Evolutionary conservation across 2,329 filamentous ascomycete genomes (phyloP).

Genomic region (Sporothrix euskadiensis): DNA sequence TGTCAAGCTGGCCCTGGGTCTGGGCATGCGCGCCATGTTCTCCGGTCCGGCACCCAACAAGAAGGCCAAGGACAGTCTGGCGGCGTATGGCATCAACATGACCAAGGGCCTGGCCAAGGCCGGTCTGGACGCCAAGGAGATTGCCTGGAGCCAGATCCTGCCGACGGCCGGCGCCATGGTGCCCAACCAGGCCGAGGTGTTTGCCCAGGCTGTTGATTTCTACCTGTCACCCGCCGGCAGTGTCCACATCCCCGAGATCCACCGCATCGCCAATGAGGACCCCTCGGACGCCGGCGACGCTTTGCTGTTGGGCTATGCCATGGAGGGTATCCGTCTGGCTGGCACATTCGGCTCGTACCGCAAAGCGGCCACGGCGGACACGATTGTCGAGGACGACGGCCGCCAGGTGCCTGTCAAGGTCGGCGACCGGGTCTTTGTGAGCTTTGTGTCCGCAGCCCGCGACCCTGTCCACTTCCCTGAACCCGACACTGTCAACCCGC

Average conservation of each 20-base stretch:
- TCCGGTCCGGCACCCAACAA: constrained; percentile 48
- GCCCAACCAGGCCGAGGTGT: constrained; percentile 70
- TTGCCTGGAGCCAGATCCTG: constrained; percentile 70
- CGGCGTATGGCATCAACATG: constrained; percentile 55
- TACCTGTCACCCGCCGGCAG: constrained; percentile 62
- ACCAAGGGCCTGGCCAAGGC: constrained; percentile 64
- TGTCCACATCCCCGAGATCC: constrained; percentile 60
- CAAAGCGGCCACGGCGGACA: constrained; percentile 49
- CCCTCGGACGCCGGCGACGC: constrained; percentile 60
- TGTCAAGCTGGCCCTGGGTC: constrained; percentile 58
- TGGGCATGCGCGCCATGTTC: constrained; percentile 52
- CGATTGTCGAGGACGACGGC: constrained; percentile 54
- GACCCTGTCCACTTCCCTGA: constrained; percentile 62
- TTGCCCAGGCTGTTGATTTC: constrained; percentile 72
- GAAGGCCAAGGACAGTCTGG: constrained; percentile 21
- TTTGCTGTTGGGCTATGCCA: constrained; percentile 65
- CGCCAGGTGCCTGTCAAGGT: constrained; percentile 52
- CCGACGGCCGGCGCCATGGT: constrained; percentile 67
- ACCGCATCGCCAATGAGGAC: constrained; percentile 58
- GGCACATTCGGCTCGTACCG: constrained; percentile 64
- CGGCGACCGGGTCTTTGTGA: constrained; percentile 64
- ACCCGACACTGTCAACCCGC: constrained; percentile 61
- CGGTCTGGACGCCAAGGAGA: constrained; percentile 63
- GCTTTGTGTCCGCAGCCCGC: constrained; percentile 57
- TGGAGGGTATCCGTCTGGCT: constrained; percentile 71